These are phyloP conservation scores for Henckelia pumila DNA, from an alignment of 257 asterid species.

Conservation along the genomic window DNA sequence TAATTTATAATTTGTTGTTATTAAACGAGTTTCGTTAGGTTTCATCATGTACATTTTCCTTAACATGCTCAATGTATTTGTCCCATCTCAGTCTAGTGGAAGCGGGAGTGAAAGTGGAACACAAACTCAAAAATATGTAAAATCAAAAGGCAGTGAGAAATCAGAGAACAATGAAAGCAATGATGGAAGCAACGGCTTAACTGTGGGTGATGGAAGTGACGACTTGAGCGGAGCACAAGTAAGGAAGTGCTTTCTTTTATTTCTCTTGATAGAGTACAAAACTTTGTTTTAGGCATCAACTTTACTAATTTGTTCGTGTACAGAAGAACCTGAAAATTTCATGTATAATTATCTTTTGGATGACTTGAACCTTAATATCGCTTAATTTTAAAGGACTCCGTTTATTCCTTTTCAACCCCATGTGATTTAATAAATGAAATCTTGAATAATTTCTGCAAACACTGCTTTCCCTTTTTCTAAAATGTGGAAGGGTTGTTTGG, in stretches of 20 bases:
- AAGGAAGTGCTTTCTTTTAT: slow-evolving; percentile 11
- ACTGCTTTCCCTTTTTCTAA: no score
- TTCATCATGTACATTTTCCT: slow-evolving; percentile 16
- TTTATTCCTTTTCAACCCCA: background rate
- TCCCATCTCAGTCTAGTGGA: slow-evolving; percentile 77
- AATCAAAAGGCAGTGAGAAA: slow-evolving; percentile 50
- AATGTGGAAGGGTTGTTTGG: background rate
- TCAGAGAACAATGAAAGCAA: slow-evolving; percentile 49
- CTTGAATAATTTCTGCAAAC: background rate
- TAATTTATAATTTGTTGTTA: background rate
- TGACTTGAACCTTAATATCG: background rate
- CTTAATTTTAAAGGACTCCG: background rate
- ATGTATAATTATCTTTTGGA: slow-evolving; percentile 5
- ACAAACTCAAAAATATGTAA: slow-evolving; percentile 66
- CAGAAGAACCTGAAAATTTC: background rate
- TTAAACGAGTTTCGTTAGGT: background rate
- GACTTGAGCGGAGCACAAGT: slow-evolving; percentile 84
- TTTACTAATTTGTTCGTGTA: slow-evolving; percentile 5
- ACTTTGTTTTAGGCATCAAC: background rate
- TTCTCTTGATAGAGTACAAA: background rate
- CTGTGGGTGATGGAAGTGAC: slow-evolving; percentile 59
- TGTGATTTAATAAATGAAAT: background rate
- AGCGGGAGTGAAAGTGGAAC: slow-evolving; percentile 89
- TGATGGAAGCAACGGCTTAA: slow-evolving; percentile 50
- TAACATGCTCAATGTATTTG: slow-evolving; percentile 22